Base-by-base conservation (phyloP, 2,329 filamentous ascomycete species). In the Beauveria australis region DNA sequence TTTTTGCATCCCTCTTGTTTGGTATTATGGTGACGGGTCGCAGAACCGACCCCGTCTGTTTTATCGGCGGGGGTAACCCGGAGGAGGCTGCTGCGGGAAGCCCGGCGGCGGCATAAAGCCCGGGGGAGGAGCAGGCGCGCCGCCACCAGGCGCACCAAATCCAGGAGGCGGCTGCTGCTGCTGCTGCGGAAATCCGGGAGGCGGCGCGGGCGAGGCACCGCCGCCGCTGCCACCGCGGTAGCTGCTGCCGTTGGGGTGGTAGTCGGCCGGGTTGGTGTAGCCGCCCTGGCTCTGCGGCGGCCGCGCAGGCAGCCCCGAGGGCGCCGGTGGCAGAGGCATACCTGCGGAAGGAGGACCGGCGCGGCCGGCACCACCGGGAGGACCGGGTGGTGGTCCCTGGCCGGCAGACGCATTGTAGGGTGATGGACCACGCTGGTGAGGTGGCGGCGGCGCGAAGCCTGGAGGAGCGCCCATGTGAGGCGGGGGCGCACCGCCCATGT, bases 261-360 rank as follows among this genome's bases (percentile, higher is more conserved):
- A 80, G 61, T 79, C 76, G 52, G 76, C 77, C 5, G 78, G 77
- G 62, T 79, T 79, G 52, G 73, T 75, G 66, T 73, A 81, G 26
- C 73, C 75, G 26, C 66, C 72, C 37, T 79, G 78, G 55, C 75
- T 75, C 52, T 77, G 77, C 0, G 79, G 79, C 3, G 79, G 80
- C 18, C 80, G 73, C 0, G 79, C 78, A 0, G 80, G 80, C 3
- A 83, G 71, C 1, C 80, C 80, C 1, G 78, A 76, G 0, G 80
- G 79, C 0, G 79, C 75, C 9, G 79, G 76, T 0, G 79, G 79
- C 2, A 82, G 74, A 54, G 73, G 72, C n/a, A 66, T 68, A 2
- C 69, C 64, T 7, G 4, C 10, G 2, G 26, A 37, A 3, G 33
- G 10, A 19, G 24, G 47, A n/a, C 68, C 68, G 16, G 71, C 69